Base-by-base conservation (phyloP, 768 basidiomycete genomes). In the Hypsizygus marmoreus region DNA sequence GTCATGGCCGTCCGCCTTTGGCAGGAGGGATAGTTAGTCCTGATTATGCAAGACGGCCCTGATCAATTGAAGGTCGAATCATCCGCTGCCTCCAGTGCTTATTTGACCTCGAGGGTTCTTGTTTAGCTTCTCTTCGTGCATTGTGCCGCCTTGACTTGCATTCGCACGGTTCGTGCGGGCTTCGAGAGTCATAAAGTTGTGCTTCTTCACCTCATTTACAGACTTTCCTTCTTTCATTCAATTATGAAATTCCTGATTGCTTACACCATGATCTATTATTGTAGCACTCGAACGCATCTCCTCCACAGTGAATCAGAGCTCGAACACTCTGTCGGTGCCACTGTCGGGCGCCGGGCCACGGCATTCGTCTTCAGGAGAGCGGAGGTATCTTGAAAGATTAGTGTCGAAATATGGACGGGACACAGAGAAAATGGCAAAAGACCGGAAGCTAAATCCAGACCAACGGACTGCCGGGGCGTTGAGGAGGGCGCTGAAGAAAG, bases 391-490 rank as follows among this genome's bases (percentile, higher is more conserved):
- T 32, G 64, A 69, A 46, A 69, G 76, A 32, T 75, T 98, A 22
- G 79, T 90, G 10, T 64, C 65, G 31, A 85, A 79, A 64, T 73
- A 97, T 67, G 88, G 85, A 1, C 68, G 74, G 23, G 85, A 97
- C 68, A 68, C 85, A 17, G 76, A 79, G 22, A 72, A 67, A 38
- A 97, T 97, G 94, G 81, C 82, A 9, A 72, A 74, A 54, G 95
- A 98, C 68, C 70, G 82, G 47, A 85, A 75, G 65, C 64, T 88
- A 47, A 97, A 98, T 63, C 68, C 79, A 12, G 85, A 84, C 64
- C 95, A 98, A 70, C 80, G 86, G 60, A 97, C 93, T 2, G 77
- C 73, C 24, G 94, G 90, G 13, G 83, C 92, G 69, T 64, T 97
- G 58, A 71, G 63, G 57, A 73, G 82, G 60, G 85, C 81, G 23